These are phyloP conservation scores for Mycosphaerella arachidis DNA, from an alignment of 2,329 filamentous ascomycete genomes.

Conservation along the genomic window DNA sequence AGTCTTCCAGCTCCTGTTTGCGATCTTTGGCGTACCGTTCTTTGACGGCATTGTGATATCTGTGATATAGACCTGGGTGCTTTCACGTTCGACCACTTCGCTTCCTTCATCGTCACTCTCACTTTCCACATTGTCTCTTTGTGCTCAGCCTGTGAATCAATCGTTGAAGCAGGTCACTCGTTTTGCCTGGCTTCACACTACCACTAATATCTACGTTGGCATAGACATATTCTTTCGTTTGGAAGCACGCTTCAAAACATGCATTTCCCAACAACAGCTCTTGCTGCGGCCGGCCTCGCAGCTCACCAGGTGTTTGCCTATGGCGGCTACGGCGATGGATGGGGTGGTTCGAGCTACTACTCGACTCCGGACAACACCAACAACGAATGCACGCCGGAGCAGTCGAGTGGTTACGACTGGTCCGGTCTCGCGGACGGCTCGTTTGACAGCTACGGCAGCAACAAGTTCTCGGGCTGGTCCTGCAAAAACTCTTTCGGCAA, in stretches of 20 bases:
- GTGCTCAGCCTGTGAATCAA: slow-evolving; percentile 15
- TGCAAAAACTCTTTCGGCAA: slow-evolving; percentile 61
- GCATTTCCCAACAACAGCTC: slow-evolving; percentile 15
- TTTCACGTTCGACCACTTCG: slow-evolving; percentile 1
- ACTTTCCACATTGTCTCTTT: slow-evolving; percentile 7
- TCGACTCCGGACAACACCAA: slow-evolving; percentile 65
- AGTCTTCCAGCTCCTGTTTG: slow-evolving; percentile 6
- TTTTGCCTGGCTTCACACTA: slow-evolving; percentile 35
- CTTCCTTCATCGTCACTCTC: slow-evolving; percentile 30
- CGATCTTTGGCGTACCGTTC: not conserved
- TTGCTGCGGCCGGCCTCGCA: slow-evolving; percentile 25
- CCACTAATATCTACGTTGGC: slow-evolving; percentile 14
- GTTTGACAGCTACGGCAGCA: slow-evolving; percentile 65
- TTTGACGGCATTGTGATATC: not conserved
- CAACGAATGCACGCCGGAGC: slow-evolving; percentile 70
- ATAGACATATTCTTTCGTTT: slow-evolving; percentile 6
- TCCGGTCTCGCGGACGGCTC: slow-evolving; percentile 55
- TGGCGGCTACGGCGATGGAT: slow-evolving; percentile 31
- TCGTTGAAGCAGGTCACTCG: slow-evolving; percentile 43
- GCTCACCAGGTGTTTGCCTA: slow-evolving; percentile 47
- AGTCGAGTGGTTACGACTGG: slow-evolving; percentile 70
- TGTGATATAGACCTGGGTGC: slow-evolving; percentile 4
- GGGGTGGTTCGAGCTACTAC: slow-evolving; percentile 52
- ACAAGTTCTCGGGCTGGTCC: slow-evolving; percentile 68
- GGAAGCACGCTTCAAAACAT: slow-evolving; percentile 8